Evolutionary conservation across 495 filamentous ascomycete species (phyloP).

Genomic region (Aeminium ludgeri): DNA sequence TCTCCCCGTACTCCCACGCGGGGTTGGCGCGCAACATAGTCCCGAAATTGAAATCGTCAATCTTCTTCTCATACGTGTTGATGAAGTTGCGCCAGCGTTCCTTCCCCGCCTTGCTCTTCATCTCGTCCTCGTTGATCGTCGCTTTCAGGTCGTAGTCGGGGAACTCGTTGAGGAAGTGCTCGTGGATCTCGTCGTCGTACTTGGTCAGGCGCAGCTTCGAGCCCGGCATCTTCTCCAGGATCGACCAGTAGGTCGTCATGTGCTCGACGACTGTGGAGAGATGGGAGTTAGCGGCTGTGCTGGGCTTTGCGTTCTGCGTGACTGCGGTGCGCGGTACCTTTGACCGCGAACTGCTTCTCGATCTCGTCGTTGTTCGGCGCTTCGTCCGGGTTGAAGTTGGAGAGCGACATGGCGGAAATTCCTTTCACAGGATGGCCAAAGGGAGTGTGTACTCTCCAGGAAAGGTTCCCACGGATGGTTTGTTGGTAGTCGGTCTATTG

Average conservation of each 20-base stretch:
- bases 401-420: not conserved
- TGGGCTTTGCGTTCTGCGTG: not conserved
- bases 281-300: too few species aligned
- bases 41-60: constrained; percentile 95
- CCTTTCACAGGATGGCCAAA: too few species aligned
- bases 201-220: constrained; percentile 77
- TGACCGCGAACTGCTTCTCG: constrained; percentile 98
- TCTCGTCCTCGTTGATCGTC: constrained; percentile 74
- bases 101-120: constrained; percentile 97
- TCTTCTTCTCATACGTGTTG: constrained; percentile 78
- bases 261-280: constrained; percentile 66
- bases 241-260: constrained; percentile 89
- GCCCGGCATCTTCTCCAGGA: constrained; percentile 77
- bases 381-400: constrained; percentile 38
- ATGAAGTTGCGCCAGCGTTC: constrained; percentile 92
- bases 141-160: constrained; percentile 74
- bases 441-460: too few species aligned
- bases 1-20: constrained; percentile 66
- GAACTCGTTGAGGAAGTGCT: constrained; percentile 70
- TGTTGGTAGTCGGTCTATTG: too few species aligned
- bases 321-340: constrained; percentile 43
- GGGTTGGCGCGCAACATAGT: constrained; percentile 71
- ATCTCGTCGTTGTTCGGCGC: constrained; percentile 81
- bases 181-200: constrained; percentile 85
- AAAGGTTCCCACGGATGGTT: too few species aligned